A percentile compares a stretch with the other conserved stretches of the same genome.
Evolutionary conservation across 176 grass and related monocot genomes (phyloP).

Genomic region (Cenchrus americanus): DNA sequence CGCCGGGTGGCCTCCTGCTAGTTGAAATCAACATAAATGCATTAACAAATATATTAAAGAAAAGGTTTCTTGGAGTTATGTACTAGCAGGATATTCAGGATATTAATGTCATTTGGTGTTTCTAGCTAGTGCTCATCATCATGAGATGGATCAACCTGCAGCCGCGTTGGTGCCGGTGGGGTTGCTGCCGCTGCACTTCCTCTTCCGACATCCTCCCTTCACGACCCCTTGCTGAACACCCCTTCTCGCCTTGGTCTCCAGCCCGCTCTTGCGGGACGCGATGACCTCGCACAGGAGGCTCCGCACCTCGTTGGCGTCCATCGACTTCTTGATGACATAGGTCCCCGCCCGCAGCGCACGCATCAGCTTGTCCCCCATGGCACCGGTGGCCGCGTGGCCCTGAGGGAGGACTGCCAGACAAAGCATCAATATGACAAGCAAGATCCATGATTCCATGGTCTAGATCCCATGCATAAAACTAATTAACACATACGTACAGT

Average conservation of each 20-base stretch:
- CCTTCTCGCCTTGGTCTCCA: neutral
- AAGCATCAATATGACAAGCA: too few species aligned
- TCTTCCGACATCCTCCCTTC: neutral
- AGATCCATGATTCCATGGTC: too few species aligned
- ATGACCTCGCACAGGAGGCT: constrained; percentile 5
- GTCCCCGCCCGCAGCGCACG: neutral
- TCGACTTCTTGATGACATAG: constrained; percentile 26
- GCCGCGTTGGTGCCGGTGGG: too few species aligned
- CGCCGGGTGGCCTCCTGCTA: neutral
- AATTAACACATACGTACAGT: neutral
- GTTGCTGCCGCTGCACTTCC: neutral
- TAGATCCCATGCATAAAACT: too few species aligned
- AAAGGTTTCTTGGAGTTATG: too few species aligned
- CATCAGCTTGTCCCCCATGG: neutral
- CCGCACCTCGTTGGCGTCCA: neutral
- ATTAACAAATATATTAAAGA: too few species aligned
- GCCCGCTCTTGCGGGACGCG: neutral
- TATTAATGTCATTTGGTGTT: too few species aligned
- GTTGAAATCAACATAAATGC: neutral
- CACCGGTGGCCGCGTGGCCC: neutral
- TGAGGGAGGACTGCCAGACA: neutral
- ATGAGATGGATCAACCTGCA: neutral
- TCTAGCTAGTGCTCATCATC: too few species aligned
- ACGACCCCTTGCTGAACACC: neutral
- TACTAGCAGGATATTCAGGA: too few species aligned